phyloP scores from a whole-genome alignment of 345 rosid genomes.

The Pseudoturritis turrita region DNA sequence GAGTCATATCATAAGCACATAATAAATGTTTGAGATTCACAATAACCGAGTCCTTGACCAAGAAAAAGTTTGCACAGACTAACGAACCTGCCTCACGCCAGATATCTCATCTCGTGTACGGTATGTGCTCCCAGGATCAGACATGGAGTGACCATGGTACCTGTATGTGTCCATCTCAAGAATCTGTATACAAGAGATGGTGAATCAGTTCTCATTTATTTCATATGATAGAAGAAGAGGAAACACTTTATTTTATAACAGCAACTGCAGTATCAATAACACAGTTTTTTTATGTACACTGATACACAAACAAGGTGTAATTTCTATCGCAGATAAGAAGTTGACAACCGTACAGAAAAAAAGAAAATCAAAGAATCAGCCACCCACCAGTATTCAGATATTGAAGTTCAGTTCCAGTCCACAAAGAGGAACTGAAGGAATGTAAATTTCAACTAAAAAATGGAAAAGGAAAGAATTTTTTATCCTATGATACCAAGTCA shows the following conservation, averaged over 20 bases:
- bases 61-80: not conserved
- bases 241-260: not conserved
- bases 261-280: not conserved
- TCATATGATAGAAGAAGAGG: not conserved
- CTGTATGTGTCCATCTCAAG: constrained; percentile 99
- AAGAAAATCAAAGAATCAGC: not conserved
- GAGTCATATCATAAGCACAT: not conserved
- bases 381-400: not conserved
- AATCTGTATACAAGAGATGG: constrained; percentile 47
- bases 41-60: not conserved
- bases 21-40: not conserved
- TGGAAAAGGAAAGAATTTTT: not conserved
- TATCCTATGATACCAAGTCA: not conserved
- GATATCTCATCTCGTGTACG: constrained; percentile 94
- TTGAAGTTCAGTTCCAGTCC: not conserved
- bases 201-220: not conserved
- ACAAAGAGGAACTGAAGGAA: not conserved
- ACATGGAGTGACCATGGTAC: constrained; percentile 99
- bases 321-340: not conserved
- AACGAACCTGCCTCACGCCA: constrained; percentile 88
- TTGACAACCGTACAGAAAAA: not conserved
- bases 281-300: not conserved
- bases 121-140: constrained; percentile 99
- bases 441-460: not conserved
- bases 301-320: not conserved